Base-by-base conservation (phyloP, 495 filamentous ascomycete genomes). In the Podospora pseudopauciseta region DNA sequence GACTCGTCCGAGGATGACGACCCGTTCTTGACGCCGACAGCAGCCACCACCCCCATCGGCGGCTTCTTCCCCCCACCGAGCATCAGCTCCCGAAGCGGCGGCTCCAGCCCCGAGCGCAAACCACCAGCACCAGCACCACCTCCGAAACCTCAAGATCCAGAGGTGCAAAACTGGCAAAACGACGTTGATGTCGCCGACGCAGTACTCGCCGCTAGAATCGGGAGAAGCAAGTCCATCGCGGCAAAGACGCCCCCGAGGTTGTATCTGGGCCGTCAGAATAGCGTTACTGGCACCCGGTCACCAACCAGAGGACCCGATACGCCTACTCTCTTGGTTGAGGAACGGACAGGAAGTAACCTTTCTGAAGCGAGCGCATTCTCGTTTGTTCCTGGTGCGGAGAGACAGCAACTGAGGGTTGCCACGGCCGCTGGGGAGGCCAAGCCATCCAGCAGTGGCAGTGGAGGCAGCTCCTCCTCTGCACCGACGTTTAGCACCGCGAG, bases 401-500 rank as follows among this genome's bases (percentile, higher is more conserved):
- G n/a, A n/a, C 64, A 73, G 76, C 67, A 71, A 74, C 0, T 70
- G 2, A 26, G 59, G 11, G 9, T 27, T 9, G 15, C 5, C 27
- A 18, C 55, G 7, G 55, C 55, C 5, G 13, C n/a, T 5, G 55
- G 7, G 55, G n/a, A 58, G 16, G 3, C 5, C 7, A 49, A 49
- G 13, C 39, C 56, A 32, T 7, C 23, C 20, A 27, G 59, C 63
- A 28, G 57, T 58, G 53, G 39, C 76, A 76, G 28, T 77, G 78
- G 30, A 7, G 30, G 34, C 63, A 76, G 78, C 61, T 77, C 76
- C 39, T 75, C 68, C 74, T 75, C 74, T 16, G 75, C 85, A n/a
- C 87, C 87, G 27, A 89, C 85, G 61, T 93, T 89, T 74, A 87
- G 84, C 53, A 92, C 91, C 0, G 90, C 90, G 6, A 82, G 83